Conservation (phyloP, 2,329 filamentous ascomycete species). For the Xylariaceae sp. region DNA sequence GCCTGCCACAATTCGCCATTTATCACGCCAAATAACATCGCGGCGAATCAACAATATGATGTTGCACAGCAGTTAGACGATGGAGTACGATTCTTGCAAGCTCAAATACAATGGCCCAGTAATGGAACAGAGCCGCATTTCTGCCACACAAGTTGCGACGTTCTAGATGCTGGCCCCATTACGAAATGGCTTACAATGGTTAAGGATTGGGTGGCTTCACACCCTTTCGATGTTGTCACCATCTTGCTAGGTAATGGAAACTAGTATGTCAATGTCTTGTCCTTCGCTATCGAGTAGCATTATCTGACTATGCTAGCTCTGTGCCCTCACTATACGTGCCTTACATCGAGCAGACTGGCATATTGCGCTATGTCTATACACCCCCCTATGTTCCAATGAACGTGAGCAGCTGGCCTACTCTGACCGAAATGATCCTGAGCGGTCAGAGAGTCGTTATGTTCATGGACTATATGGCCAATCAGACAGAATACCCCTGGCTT, state of each 20-base stretch:
- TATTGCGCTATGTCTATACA: conserved; percentile 75
- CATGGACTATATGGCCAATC: conserved; percentile 85
- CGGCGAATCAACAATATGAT: conserved; percentile 74
- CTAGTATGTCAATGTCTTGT: conserved; percentile 50
- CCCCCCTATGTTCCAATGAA: conserved; percentile 75
- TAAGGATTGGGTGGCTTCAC: conserved; percentile 71
- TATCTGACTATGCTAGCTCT: conserved; percentile 47
- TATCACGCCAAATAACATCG: conserved; percentile 71
- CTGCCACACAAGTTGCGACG: conserved; percentile 83
- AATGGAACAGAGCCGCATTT: conserved; percentile 68
- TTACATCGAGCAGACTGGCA: conserved; percentile 73
- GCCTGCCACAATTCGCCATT: conserved; percentile 86
- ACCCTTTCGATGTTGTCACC: conserved; percentile 89
- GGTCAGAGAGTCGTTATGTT: conserved; percentile 79
- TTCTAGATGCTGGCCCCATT: conserved; percentile 82
- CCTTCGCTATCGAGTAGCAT: neutral
- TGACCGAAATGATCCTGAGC: conserved; percentile 75
- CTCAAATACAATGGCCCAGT: conserved; percentile 65
- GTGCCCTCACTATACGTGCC: conserved; percentile 66
- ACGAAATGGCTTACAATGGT: conserved; percentile 75
- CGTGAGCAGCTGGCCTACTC: conserved; percentile 81
- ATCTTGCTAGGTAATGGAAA: conserved; percentile 86
- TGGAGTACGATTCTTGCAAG: conserved; percentile 71
- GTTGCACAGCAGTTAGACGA: conserved; percentile 79
- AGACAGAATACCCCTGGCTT: conserved; percentile 79